Conservation (phyloP, 2,329 filamentous ascomycete species). For the Juglanconis sp. region DNA sequence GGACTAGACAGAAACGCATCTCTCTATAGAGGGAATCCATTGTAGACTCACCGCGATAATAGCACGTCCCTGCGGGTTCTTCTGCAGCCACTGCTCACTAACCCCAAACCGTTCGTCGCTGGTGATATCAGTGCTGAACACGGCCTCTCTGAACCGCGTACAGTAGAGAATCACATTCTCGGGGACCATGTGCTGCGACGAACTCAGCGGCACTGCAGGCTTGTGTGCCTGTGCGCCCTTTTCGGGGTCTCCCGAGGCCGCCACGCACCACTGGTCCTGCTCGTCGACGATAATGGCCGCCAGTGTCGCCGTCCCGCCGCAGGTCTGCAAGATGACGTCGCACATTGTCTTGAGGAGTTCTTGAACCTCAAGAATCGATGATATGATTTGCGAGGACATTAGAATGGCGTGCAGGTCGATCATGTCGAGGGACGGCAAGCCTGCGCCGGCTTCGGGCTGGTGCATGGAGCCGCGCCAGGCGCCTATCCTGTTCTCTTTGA, state of each 20-base stretch:
- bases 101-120: constrained; percentile 77
- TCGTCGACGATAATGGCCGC: constrained; percentile 74
- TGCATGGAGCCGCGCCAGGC: constrained; percentile 62
- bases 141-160: constrained; percentile 70
- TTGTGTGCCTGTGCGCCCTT: constrained; percentile 64
- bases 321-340: constrained; percentile 75
- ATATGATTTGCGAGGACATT: constrained; percentile 75
- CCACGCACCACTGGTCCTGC: constrained; percentile 67
- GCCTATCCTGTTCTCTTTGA: constrained; percentile 56
- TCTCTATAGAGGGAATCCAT: background rate
- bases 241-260: constrained; percentile 71
- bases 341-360: constrained; percentile 77
- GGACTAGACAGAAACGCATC: background rate
- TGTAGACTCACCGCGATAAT: constrained; percentile 63
- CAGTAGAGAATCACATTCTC: constrained; percentile 76
- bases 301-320: constrained; percentile 65
- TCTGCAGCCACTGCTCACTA: constrained; percentile 63
- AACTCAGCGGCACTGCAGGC: constrained; percentile 60
- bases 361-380: constrained; percentile 73
- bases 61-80: constrained; percentile 67
- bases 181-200: constrained; percentile 62
- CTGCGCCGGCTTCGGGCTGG: constrained; percentile 55
- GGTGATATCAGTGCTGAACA: constrained; percentile 71
- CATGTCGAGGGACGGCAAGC: constrained; percentile 75
- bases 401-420: constrained; percentile 77